Evolutionary conservation across 495 filamentous ascomycete genomes (phyloP).

Genomic region (Neurospora intermedia): DNA sequence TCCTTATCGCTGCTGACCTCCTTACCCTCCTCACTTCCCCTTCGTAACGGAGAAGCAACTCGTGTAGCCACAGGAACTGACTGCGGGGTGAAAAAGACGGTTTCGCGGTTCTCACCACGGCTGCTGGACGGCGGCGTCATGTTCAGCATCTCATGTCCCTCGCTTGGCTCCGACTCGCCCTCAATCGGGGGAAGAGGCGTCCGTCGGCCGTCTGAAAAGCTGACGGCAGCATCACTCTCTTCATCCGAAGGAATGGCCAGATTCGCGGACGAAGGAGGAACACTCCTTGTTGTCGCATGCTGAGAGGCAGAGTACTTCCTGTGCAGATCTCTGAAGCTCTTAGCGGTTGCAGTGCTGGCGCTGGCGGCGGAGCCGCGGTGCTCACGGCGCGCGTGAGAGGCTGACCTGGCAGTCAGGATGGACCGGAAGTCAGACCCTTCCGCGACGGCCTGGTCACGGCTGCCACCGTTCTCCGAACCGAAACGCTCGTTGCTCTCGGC

Average conservation of each 20-base stretch:
- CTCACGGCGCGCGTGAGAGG: conserved; percentile 20
- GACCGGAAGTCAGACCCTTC: conserved; percentile 22
- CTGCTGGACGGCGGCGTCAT: conserved; percentile 17
- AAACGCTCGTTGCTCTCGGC: not conserved
- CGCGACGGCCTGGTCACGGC: conserved; percentile 1
- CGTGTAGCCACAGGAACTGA: conserved; percentile 24
- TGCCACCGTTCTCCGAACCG: conserved; percentile 3
- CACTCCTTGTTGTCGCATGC: conserved; percentile 14
- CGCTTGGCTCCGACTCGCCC: conserved; percentile 23
- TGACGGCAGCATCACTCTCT: conserved; percentile 45
- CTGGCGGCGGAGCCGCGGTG: conserved; percentile 44
- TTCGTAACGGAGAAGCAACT: conserved; percentile 3
- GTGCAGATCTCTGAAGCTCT: conserved; percentile 44
- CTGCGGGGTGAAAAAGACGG: conserved; percentile 36
- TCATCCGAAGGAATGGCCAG: conserved; percentile 39
- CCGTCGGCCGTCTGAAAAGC: conserved; percentile 44
- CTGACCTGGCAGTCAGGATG: conserved; percentile 18
- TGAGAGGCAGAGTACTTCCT: conserved; percentile 39
- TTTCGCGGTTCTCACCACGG: conserved; percentile 15
- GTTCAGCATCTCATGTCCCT: conserved; percentile 6
- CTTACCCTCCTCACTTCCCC: conserved; percentile 8
- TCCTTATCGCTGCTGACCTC: conserved; percentile 3
- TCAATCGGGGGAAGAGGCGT: conserved; percentile 44
- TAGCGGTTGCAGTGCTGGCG: conserved; percentile 44
- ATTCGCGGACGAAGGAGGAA: conserved; percentile 8